Evolutionary conservation across 2,329 filamentous ascomycete genomes (phyloP).

Genomic region (Diaporthe velutina): DNA sequence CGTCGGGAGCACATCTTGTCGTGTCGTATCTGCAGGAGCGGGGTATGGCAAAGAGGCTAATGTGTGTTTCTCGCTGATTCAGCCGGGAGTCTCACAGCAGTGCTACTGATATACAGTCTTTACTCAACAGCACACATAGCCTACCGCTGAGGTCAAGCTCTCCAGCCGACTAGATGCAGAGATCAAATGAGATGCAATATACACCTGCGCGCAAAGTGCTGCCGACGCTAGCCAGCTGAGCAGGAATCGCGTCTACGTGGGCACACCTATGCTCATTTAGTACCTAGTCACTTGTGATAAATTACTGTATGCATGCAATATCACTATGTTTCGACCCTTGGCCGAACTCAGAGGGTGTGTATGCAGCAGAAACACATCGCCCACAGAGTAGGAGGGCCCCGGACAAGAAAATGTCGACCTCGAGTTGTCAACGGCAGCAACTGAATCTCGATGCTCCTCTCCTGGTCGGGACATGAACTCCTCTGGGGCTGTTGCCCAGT

Average conservation of each 20-base stretch:
- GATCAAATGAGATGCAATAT: neutral
- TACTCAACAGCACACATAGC: neutral
- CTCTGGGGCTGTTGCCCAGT: neutral
- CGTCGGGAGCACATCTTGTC: neutral
- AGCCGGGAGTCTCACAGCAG: constrained; percentile 13
- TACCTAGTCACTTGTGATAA: neutral
- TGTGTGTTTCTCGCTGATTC: constrained; percentile 12
- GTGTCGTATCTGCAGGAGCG: constrained; percentile 20
- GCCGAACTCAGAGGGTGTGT: neutral
- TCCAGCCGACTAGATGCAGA: neutral
- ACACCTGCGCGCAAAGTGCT: neutral
- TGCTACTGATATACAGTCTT: neutral
- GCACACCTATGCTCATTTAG: neutral
- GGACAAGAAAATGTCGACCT: too few relatives aligned
- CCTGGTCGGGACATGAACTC: neutral
- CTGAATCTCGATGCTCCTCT: neutral
- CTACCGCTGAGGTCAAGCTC: neutral
- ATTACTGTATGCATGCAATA: neutral
- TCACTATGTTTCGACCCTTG: neutral
- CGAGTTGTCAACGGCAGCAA: neutral
- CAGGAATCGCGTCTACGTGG: neutral
- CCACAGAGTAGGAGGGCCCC: too few relatives aligned
- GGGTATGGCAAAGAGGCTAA: constrained; percentile 6
- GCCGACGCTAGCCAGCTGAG: neutral
- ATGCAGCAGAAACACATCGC: neutral